phyloP scores from a whole-genome alignment of 2,329 filamentous ascomycete genomes.

The Truncatella angustata region DNA sequence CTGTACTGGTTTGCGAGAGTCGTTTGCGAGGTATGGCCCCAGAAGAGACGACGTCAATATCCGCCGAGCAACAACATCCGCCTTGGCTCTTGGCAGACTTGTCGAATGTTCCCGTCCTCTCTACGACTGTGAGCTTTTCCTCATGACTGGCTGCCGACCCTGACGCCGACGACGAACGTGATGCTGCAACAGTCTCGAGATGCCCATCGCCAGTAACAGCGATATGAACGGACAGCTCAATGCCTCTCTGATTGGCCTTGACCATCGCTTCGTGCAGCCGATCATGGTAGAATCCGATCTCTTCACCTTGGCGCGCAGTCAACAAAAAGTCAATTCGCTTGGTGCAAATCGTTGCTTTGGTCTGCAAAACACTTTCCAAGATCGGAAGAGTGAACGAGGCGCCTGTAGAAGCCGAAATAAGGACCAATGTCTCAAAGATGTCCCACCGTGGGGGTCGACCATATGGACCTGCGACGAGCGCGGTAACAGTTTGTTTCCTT shows the following conservation, averaged over 20 bases:
- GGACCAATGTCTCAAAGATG: slow-evolving; percentile 56
- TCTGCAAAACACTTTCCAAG: slow-evolving; percentile 50
- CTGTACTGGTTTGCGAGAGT: slow-evolving; percentile 25
- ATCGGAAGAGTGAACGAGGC: slow-evolving; percentile 61
- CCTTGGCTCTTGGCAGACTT: slow-evolving; percentile 20
- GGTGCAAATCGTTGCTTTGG: slow-evolving; percentile 42
- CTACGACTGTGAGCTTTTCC: slow-evolving; percentile 15
- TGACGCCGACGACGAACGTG: slow-evolving; percentile 14
- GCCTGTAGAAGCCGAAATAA: slow-evolving; percentile 63
- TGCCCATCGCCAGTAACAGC: slow-evolving; percentile 46
- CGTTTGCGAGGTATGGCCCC: slow-evolving; percentile 12
- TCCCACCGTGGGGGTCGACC: slow-evolving; percentile 55
- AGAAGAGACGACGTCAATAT: neutral
- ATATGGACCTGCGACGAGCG: slow-evolving; percentile 56
- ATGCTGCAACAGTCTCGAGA: slow-evolving; percentile 17
- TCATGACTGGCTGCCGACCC: slow-evolving; percentile 19
- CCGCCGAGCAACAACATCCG: slow-evolving; percentile 19
- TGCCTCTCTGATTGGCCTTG: slow-evolving; percentile 39
- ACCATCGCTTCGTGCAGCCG: slow-evolving; percentile 45
- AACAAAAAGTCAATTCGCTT: slow-evolving; percentile 53
- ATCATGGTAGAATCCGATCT: slow-evolving; percentile 54
- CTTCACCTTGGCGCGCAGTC: slow-evolving; percentile 48
- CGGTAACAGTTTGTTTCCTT: slow-evolving; percentile 34
- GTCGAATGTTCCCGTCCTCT: slow-evolving; percentile 13
- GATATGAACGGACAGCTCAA: slow-evolving; percentile 51